Percentiles rank a stretch among this genome's conserved stretches.
phyloP scores from a whole-genome alignment of 2,329 filamentous ascomycete genomes.

The Microcyclospora tardicrescens region DNA sequence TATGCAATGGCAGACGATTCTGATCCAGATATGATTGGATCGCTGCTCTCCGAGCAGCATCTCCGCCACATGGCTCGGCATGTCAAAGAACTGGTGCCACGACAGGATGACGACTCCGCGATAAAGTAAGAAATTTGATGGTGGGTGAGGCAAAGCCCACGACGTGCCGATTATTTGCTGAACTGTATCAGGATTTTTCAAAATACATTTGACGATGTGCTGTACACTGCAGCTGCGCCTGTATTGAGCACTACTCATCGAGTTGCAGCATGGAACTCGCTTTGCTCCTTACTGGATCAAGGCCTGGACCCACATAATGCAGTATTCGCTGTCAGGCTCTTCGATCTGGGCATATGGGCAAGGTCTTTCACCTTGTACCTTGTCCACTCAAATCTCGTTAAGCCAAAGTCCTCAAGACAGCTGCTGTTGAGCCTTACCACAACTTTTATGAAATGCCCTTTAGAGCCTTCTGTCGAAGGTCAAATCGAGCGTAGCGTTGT shows the following conservation, averaged over 20 bases:
- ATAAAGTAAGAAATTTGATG: conserved; percentile 7
- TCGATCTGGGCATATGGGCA: conserved; percentile 26
- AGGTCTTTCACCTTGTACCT: conserved; percentile 30
- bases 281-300: conserved; percentile 32
- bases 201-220: conserved; percentile 9
- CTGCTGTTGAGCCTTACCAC: conserved; percentile 29
- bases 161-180: conserved; percentile 1
- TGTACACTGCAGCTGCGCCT: conserved; percentile 8
- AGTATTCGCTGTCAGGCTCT: conserved; percentile 19
- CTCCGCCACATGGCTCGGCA: conserved; percentile 9
- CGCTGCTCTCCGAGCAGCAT: conserved; percentile 9
- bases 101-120: background rate
- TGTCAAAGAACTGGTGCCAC: conserved; percentile 5
- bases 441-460: conserved; percentile 19
- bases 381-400: conserved; percentile 28
- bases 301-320: conserved; percentile 21
- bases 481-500: background rate
- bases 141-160: background rate
- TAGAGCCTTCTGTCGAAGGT: background rate
- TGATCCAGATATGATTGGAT: too few relatives aligned
- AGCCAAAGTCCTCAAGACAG: conserved; percentile 35
- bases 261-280: conserved; percentile 34
- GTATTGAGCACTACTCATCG: conserved; percentile 24
- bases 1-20: too few relatives aligned
- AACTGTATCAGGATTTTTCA: conserved; percentile 6